Evolutionary conservation across 768 basidiomycete species (phyloP).

Genomic region (Thelephora ganbajun): DNA sequence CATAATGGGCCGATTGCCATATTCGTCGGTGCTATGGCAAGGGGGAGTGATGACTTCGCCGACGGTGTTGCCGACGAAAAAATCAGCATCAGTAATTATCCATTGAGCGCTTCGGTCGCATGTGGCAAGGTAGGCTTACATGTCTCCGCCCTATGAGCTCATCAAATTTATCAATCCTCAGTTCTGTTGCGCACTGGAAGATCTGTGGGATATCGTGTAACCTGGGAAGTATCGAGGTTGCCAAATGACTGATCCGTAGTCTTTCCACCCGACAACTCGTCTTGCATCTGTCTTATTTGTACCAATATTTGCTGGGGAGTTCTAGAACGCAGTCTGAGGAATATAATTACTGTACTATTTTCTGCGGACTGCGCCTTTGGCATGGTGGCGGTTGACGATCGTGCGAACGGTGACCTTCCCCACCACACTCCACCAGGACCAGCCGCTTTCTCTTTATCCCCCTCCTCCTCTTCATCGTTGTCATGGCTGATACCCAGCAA

Average conservation of each 20-base stretch:
- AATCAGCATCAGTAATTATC: conserved; percentile 90
- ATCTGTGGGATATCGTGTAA: conserved; percentile 87
- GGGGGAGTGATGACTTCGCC: conserved; percentile 93
- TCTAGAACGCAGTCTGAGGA: background rate
- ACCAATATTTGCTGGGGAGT: background rate
- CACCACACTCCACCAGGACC: background rate
- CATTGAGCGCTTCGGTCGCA: conserved; percentile 84
- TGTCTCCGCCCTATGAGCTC: background rate
- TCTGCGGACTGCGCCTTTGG: background rate
- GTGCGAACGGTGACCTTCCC: background rate
- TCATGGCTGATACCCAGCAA: conserved; percentile 14
- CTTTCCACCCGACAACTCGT: background rate
- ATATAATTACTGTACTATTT: background rate
- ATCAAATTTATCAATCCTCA: conserved; percentile 16
- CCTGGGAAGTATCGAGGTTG: background rate
- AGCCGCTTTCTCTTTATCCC: background rate
- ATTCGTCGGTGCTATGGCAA: conserved; percentile 97
- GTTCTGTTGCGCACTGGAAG: conserved; percentile 89
- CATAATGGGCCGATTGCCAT: conserved; percentile 84
- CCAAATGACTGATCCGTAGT: background rate
- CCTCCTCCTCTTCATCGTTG: background rate
- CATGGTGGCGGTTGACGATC: background rate
- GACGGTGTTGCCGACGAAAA: conserved; percentile 93
- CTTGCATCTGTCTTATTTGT: no score
- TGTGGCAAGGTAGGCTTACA: conserved; percentile 76